Percentiles rank a stretch among this genome's conserved stretches.
Conservation (phyloP, 2,329 filamentous ascomycete genomes). For the Diaporthe australafricana region DNA sequence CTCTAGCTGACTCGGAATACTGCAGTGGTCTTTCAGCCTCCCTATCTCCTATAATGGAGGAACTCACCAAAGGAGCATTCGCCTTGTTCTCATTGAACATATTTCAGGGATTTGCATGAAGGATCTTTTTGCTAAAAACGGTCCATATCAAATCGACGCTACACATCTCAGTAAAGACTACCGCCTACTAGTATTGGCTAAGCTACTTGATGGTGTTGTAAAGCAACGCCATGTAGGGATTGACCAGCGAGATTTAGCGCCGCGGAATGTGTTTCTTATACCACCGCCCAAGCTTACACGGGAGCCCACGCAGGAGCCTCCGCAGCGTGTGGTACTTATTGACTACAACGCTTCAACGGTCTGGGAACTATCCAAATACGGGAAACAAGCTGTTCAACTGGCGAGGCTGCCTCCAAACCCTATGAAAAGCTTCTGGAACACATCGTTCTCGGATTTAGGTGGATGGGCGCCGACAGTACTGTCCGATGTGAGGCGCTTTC, state of each 20-base stretch:
- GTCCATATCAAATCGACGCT: slow-evolving; percentile 3
- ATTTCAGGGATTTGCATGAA: slow-evolving; percentile 10
- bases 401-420: slow-evolving; percentile 5
- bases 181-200: not conserved
- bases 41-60: slow-evolving; percentile 1
- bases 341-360: not conserved
- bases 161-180: slow-evolving; percentile 10
- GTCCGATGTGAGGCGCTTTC: not conserved
- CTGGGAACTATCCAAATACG: slow-evolving; percentile 4
- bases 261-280: slow-evolving; percentile 12
- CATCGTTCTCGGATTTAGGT: not conserved
- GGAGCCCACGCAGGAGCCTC: not conserved
- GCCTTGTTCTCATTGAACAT: slow-evolving; percentile 14
- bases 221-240: not conserved
- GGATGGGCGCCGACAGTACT: slow-evolving; percentile 4
- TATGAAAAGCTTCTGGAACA: slow-evolving; percentile 9
- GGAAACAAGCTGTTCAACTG: slow-evolving; percentile 5
- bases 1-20: not conserved
- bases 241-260: not conserved
- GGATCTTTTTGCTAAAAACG: slow-evolving; percentile 2
- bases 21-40: slow-evolving; percentile 15
- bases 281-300: slow-evolving; percentile 14
- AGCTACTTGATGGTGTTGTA: slow-evolving; percentile 6
- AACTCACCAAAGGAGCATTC: not conserved
- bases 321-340: slow-evolving; percentile 19